Percentiles rank a stretch among this genome's conserved stretches.
phyloP scores from a whole-genome alignment of 441 rosid genomes.

The Adansonia gregorii region DNA sequence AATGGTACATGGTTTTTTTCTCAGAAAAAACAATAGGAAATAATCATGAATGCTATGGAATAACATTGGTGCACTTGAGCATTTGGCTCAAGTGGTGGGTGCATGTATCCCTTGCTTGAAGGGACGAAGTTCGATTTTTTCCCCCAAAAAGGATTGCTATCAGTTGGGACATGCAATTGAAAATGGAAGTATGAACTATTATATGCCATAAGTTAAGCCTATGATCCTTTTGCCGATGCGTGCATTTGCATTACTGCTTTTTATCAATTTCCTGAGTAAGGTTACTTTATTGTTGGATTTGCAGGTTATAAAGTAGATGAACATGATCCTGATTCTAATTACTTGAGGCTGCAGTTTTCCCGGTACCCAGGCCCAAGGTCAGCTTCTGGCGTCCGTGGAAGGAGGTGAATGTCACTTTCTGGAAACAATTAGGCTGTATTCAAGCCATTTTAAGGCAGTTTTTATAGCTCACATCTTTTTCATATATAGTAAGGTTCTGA shows the following conservation, averaged over 20 bases:
- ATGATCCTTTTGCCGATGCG: background rate
- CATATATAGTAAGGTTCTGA: conserved; percentile 34
- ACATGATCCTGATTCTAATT: conserved; percentile 61
- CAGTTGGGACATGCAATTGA: background rate
- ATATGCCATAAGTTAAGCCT: background rate
- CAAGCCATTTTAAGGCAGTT: conserved; percentile 29
- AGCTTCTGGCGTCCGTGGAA: conserved; percentile 56
- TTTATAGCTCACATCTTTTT: conserved; percentile 22
- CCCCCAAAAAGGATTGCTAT: background rate
- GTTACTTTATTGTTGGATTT: conserved; percentile 28
- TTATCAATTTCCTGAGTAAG: conserved; percentile 8
- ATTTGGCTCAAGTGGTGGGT: background rate
- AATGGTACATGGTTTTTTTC: background rate
- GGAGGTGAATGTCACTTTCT: conserved; percentile 45
- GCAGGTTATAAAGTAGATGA: conserved; percentile 82
- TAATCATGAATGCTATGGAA: background rate
- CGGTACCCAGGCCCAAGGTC: conserved; percentile 73
- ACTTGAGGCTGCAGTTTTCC: conserved; percentile 72
- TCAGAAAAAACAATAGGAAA: background rate
- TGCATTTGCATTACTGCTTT: background rate
- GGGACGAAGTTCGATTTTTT: too few relatives aligned
- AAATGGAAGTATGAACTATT: background rate
- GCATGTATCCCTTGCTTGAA: background rate
- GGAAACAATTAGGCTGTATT: conserved; percentile 31
- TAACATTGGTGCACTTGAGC: background rate